Conservation (phyloP, 2,329 filamentous ascomycete genomes). For the Ceratocystis smalleyi region DNA sequence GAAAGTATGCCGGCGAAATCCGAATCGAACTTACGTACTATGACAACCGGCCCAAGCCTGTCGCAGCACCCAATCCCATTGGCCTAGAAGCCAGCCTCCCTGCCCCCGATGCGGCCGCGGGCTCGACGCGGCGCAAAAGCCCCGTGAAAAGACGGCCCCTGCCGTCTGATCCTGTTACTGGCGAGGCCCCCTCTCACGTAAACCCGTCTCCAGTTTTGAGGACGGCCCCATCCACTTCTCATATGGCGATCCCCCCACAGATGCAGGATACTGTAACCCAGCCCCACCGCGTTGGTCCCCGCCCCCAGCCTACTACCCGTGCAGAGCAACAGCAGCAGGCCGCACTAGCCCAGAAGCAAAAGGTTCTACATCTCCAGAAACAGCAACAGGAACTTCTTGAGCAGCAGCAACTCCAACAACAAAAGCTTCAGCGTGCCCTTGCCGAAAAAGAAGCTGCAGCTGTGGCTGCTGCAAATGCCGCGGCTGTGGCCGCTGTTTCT, state of each 20-base stretch:
- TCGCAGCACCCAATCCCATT: slow-evolving; percentile 43
- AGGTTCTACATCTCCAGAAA: slow-evolving; percentile 23
- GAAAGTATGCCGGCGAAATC: slow-evolving; percentile 92
- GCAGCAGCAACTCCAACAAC: slow-evolving; percentile 25
- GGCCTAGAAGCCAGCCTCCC: slow-evolving; percentile 23
- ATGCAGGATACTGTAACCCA: slow-evolving; percentile 15
- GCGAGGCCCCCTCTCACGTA: slow-evolving; percentile 29
- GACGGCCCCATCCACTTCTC: slow-evolving; percentile 4
- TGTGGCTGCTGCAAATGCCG: slow-evolving; percentile 23
- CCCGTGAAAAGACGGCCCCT: slow-evolving; percentile 71
- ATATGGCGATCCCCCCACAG: slow-evolving; percentile 15
- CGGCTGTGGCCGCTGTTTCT: slow-evolving; percentile 23
- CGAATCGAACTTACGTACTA: slow-evolving; percentile 94
- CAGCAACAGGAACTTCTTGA: slow-evolving; percentile 19
- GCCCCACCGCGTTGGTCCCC: slow-evolving; percentile 14
- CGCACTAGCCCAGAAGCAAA: slow-evolving; percentile 19
- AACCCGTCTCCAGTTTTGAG: not conserved
- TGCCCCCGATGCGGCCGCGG: slow-evolving; percentile 17
- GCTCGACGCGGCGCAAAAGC: slow-evolving; percentile 34
- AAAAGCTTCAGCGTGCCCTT: slow-evolving; percentile 24
- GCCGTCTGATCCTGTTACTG: slow-evolving; percentile 58
- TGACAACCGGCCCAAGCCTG: slow-evolving; percentile 68
- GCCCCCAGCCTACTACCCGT: slow-evolving; percentile 17
- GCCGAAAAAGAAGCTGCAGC: slow-evolving; percentile 21
- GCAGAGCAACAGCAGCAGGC: slow-evolving; percentile 15